phyloP scores from a whole-genome alignment of 2,329 filamentous ascomycete species.

The Huntiella moniliformis region DNA sequence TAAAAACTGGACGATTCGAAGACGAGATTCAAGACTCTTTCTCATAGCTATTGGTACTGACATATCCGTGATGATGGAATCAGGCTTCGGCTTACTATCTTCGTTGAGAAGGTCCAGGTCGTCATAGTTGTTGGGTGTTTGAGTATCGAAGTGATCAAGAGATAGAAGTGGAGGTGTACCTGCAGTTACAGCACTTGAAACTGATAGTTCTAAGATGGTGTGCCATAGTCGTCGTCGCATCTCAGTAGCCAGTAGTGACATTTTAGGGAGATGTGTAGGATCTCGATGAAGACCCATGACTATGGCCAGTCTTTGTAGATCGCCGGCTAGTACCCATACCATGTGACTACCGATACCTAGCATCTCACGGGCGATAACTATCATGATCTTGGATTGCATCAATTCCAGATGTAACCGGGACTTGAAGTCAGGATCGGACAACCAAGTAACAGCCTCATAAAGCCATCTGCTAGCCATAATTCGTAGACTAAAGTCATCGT shows the following conservation, averaged over 20 bases:
- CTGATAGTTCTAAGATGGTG: slow-evolving; percentile 28
- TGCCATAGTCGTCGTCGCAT: slow-evolving; percentile 34
- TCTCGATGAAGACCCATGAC: slow-evolving; percentile 34
- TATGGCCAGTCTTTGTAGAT: slow-evolving; percentile 26
- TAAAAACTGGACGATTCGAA: slow-evolving; percentile 24
- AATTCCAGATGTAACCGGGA: slow-evolving; percentile 27
- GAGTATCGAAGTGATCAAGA: slow-evolving; percentile 28
- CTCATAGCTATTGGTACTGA: slow-evolving; percentile 25
- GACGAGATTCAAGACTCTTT: slow-evolving; percentile 23
- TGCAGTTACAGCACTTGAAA: slow-evolving; percentile 27
- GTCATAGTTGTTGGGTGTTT: slow-evolving; percentile 29
- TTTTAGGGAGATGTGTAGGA: slow-evolving; percentile 22
- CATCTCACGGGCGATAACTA: slow-evolving; percentile 24
- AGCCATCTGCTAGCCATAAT: slow-evolving; percentile 34
- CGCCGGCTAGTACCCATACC: slow-evolving; percentile 28
- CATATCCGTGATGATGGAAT: slow-evolving; percentile 21
- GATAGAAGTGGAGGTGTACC: slow-evolving; percentile 28
- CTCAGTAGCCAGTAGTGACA: slow-evolving; percentile 21
- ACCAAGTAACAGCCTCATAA: slow-evolving; percentile 36
- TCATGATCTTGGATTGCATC: slow-evolving; percentile 29
- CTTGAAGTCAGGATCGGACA: slow-evolving; percentile 34
- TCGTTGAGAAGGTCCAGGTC: slow-evolving; percentile 25
- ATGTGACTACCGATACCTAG: slow-evolving; percentile 24
- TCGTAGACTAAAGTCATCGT: slow-evolving; percentile 31
- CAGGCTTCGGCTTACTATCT: slow-evolving; percentile 16